A percentile compares a stretch with the other conserved stretches of the same genome.
Evolutionary conservation across 768 basidiomycete genomes (phyloP).

Genomic region (Boletus fagicola): DNA sequence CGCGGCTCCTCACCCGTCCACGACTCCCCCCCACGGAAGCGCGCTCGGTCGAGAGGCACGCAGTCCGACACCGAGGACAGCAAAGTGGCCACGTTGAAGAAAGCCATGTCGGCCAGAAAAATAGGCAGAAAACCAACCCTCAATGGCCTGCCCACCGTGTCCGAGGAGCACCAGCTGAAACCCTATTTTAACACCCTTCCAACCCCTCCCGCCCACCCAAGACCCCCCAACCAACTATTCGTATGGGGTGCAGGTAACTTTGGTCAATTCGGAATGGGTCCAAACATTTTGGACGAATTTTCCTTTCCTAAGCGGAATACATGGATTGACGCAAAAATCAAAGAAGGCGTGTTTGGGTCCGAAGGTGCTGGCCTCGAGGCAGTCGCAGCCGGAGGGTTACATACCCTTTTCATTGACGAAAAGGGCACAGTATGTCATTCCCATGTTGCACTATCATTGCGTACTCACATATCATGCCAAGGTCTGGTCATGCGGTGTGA

Average conservation of each 20-base stretch:
- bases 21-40: slow-evolving; percentile 47
- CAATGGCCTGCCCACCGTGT: slow-evolving; percentile 29
- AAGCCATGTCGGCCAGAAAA: slow-evolving; percentile 26
- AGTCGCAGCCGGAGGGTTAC: slow-evolving; percentile 82
- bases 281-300: slow-evolving; percentile 66
- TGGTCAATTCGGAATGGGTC: slow-evolving; percentile 93
- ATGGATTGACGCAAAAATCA: slow-evolving; percentile 76
- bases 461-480: slow-evolving; percentile 29
- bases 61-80: slow-evolving; percentile 46
- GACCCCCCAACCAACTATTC: slow-evolving; percentile 73
- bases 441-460: not conserved
- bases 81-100: slow-evolving; percentile 27
- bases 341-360: slow-evolving; percentile 66
- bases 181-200: slow-evolving; percentile 71
- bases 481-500: slow-evolving; percentile 85
- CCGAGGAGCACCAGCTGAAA: slow-evolving; percentile 39
- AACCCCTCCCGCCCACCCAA: slow-evolving; percentile 48
- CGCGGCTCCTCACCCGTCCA: slow-evolving; percentile 50
- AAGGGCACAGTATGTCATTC: slow-evolving; percentile 72
- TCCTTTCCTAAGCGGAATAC: slow-evolving; percentile 71
- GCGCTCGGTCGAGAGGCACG: slow-evolving; percentile 37
- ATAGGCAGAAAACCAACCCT: slow-evolving; percentile 31
- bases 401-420: slow-evolving; percentile 86
- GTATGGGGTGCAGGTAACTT: slow-evolving; percentile 93
- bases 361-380: slow-evolving; percentile 78